Evolutionary conservation across 1,284 basidiomycete species (phyloP), one percentile per base, ranked within the genome.

Genomic region (Cryptococcus floricola): DNA sequence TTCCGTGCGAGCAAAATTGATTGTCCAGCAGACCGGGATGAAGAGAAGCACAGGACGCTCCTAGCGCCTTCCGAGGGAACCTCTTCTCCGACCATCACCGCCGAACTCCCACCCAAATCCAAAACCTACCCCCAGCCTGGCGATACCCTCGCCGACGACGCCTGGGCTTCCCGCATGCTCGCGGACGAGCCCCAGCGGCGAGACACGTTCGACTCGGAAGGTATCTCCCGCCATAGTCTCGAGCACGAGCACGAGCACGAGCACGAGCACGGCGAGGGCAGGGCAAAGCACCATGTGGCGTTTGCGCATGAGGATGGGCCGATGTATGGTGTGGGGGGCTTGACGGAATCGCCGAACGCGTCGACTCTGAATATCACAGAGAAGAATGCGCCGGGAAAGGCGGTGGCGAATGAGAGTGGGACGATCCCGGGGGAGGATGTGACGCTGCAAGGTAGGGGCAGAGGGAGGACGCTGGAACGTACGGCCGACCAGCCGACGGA

Each of bases 11-110:
- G 19, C 13, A n/a, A 46, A 31, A 38, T 45, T 58, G 13, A 50
- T 19, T 19, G 9, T 2, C 0, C 25, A 14, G 2, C 39, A 66
- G 62, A 67, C 50, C 48, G 57, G 34, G 49, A 56, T 23, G 65
- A 67, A 47, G 57, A 65, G 1, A 65, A 71, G 28, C 69, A 65
- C 0, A 60, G 65, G 0, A 61, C 61, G 10, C 66, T 66, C 23
- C 63, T 67, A 0, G 64, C 65, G 2, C 61, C 58, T 14, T 73
- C 70, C 3, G 71, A 72, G 60, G 70, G 68, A 0, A 63, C 61
- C 3, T 67, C 70, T 9, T 70, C 70, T 13, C 73, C 73, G 8
- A 70, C 69, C 0, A 55, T 73, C 4, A 60, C 59, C 25, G 64
- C 48, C 37, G 59, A 61, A 8, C n/a, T 53, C 10, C 66, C 68